Base-by-base conservation (phyloP, 2,329 filamentous ascomycete genomes). In the Fusarium subglutinans region DNA sequence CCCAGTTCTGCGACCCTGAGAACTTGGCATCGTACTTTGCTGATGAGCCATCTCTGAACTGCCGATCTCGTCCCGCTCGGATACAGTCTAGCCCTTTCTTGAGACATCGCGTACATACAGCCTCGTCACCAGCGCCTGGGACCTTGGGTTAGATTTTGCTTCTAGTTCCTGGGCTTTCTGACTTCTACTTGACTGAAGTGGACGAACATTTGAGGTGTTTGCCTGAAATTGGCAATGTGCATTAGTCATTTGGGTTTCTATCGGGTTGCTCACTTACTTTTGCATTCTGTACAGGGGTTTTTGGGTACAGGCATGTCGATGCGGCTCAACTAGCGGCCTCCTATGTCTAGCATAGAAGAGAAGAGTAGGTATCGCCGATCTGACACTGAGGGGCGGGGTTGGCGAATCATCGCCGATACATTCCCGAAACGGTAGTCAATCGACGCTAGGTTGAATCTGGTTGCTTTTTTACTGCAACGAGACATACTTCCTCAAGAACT, bases 11-110 rank as follows among this genome's bases (percentile, higher is more conserved):
- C 5, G 70, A 58, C 1, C 70, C 63, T 3, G 66, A 66, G 22
- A 77, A 77, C 20, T 76, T 75, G 8, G 70, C 73, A 7, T 77
- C 75, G 26, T 77, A 77, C 24, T 76, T 77, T n/a, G 75, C 75
- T 0, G 75, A 77, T 0, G 75, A 77, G 4, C 75, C 75, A 37
- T 77, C 55, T 17, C 70, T 66, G 35, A 77, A 77, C 7, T 50
- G 61, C 2, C 70, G 61, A 11, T 44, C 73, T 2, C 72, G 56
- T 6, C 44, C 63, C 8, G 33, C 12, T 1, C 75, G 72, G 5
- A 74, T 28, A 15, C 75, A 77, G 3, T 72, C 63, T 6, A 77
- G 9, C 0, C 75, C 67, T n/a, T 61, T 77, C 0, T 15, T 60
- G 6, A 41, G 28, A 18, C 75, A 77, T 17, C 75, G 45, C 8